Evolutionary conservation across 2,329 filamentous ascomycete genomes (phyloP).

Genomic region (Penicillium sp.): DNA sequence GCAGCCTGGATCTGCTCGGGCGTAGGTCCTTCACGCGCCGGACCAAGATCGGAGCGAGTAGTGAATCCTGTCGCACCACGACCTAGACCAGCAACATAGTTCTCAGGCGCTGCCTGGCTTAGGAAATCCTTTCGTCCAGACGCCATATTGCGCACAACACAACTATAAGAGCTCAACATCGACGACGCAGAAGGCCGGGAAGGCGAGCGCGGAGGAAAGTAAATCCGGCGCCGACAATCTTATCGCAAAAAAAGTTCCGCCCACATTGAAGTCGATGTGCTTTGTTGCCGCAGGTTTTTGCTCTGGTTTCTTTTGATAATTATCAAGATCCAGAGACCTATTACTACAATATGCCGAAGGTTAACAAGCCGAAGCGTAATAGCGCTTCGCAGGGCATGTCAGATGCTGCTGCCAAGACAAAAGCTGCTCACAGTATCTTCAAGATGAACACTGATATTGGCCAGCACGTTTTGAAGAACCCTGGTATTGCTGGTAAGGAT

Average conservation of each 20-base stretch:
- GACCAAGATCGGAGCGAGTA: conserved; percentile 92
- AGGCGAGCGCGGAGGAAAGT: conserved; percentile 15
- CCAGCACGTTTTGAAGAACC: conserved; percentile 90
- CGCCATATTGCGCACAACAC: conserved; percentile 49
- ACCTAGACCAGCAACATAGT: conserved; percentile 93
- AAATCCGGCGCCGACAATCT: conserved; percentile 25
- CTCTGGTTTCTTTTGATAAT: conserved; percentile 2
- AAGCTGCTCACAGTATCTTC: conserved; percentile 77
- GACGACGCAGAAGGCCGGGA: conserved; percentile 5
- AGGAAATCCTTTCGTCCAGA: conserved; percentile 75
- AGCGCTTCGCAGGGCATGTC: conserved; percentile 38
- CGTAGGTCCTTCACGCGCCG: conserved; percentile 89
- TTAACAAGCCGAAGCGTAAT: conserved; percentile 54
- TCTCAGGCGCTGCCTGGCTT: conserved; percentile 78
- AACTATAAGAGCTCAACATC: conserved; percentile 1
- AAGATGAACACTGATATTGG: conserved; percentile 94
- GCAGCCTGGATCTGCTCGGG: conserved; percentile 99
- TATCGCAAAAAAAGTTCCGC: conserved; percentile 30
- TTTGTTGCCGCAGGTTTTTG: not conserved
- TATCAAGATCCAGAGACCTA: not conserved
- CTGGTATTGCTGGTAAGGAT: conserved; percentile 67
- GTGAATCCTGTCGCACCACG: conserved; percentile 98
- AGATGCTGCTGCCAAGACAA: conserved; percentile 48
- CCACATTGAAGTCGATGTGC: conserved; percentile 14
- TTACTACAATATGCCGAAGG: conserved; percentile 52